Conservation (phyloP, 441 rosid species). For the Heliophila coronopifolia region DNA sequence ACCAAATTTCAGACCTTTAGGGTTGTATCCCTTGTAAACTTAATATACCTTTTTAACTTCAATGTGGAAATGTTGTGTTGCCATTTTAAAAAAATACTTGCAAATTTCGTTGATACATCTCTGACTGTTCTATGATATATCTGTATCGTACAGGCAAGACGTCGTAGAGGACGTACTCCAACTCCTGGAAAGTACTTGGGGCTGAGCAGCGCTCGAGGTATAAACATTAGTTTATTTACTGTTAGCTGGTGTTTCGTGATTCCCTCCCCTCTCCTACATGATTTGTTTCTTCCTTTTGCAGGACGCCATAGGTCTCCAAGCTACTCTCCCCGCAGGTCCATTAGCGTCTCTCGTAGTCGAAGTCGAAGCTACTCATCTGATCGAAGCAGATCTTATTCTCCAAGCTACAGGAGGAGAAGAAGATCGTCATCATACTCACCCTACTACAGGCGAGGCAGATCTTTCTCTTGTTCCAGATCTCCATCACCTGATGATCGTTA, state of each 20-base stretch:
- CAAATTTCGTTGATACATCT: background rate
- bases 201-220: conserved; percentile 56
- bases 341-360: conserved; percentile 36
- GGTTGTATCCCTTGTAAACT: conserved; percentile 84
- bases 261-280: background rate
- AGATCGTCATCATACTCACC: conserved; percentile 45
- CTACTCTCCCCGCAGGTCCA: conserved; percentile 50
- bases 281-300: conserved; percentile 16
- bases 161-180: conserved; percentile 83
- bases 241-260: too few species aligned
- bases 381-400: conserved; percentile 37
- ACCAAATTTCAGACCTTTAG: conserved; percentile 64
- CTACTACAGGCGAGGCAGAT: conserved; percentile 28
- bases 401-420: conserved; percentile 19
- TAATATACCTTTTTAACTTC: conserved; percentile 12
- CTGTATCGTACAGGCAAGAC: conserved; percentile 52
- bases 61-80: background rate
- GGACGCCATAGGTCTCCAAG: conserved; percentile 41
- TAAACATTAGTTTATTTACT: background rate
- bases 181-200: conserved; percentile 95
- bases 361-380: conserved; percentile 32
- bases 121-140: conserved; percentile 10
- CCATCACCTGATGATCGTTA: conserved; percentile 44
- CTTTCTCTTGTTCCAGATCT: conserved; percentile 41
- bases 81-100: background rate